Percentiles rank a stretch among this genome's conserved stretches.
These are phyloP conservation scores for Paxillus involutus DNA, from an alignment of 768 basidiomycete genomes.

Conservation along the genomic window DNA sequence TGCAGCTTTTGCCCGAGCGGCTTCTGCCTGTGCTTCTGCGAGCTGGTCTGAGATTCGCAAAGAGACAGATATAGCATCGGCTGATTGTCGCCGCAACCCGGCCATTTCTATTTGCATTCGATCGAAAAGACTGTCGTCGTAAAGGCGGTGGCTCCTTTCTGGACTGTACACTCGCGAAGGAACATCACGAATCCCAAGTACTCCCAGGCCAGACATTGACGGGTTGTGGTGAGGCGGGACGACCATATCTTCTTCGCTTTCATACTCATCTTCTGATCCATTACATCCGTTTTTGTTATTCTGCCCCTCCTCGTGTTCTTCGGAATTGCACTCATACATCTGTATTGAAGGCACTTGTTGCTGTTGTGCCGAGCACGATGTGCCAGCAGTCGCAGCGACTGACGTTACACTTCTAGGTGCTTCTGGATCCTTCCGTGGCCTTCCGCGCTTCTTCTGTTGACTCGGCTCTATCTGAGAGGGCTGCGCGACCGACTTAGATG, in stretches of 20 bases:
- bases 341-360: slow-evolving; percentile 28
- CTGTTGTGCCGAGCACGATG: slow-evolving; percentile 19
- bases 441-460: slow-evolving; percentile 40
- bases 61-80: slow-evolving; percentile 66
- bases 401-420: slow-evolving; percentile 18
- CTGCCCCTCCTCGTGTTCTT: slow-evolving; percentile 38
- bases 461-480: slow-evolving; percentile 10
- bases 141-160: slow-evolving; percentile 25
- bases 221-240: slow-evolving; percentile 45
- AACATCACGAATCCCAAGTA: slow-evolving; percentile 31
- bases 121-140: slow-evolving; percentile 50
- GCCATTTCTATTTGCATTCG: slow-evolving; percentile 67
- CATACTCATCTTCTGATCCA: slow-evolving; percentile 53
- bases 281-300: slow-evolving; percentile 40
- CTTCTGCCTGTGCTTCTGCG: slow-evolving; percentile 62
- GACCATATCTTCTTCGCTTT: slow-evolving; percentile 67
- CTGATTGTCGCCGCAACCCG: slow-evolving; percentile 61
- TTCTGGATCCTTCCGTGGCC: slow-evolving; percentile 34
- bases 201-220: slow-evolving; percentile 37
- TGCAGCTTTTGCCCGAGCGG: slow-evolving; percentile 51
- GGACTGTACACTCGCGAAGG: slow-evolving; percentile 44
- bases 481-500: slow-evolving; percentile 43
- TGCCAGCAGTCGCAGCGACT: slow-evolving; percentile 9
- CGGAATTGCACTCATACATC: slow-evolving; percentile 32
- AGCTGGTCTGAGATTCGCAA: slow-evolving; percentile 69